phyloP scores from a whole-genome alignment of 345 rosid species.

The Murraya koenigii region DNA sequence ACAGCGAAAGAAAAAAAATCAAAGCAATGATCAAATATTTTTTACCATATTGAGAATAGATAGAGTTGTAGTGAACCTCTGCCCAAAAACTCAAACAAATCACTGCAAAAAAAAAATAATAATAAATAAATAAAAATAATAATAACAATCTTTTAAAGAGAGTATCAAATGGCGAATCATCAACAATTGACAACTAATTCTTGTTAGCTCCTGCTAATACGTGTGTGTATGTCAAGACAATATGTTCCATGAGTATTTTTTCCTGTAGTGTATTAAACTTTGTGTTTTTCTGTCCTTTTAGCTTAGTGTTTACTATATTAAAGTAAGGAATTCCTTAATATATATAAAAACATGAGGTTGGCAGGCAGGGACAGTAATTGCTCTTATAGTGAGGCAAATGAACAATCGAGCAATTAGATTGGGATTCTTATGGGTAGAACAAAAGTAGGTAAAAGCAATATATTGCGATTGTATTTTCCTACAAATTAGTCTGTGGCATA shows the following conservation, averaged over 20 bases:
- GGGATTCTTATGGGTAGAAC: background rate
- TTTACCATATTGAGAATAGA: conserved; percentile 64
- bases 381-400: background rate
- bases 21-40: background rate
- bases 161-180: background rate
- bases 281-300: no score
- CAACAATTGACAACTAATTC: no score
- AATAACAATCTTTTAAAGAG: background rate
- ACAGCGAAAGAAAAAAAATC: background rate
- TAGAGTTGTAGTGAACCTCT: conserved; percentile 97
- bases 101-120: conserved; percentile 45
- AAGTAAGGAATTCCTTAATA: background rate
- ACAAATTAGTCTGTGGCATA: background rate
- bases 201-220: background rate
- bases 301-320: no score
- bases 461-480: background rate
- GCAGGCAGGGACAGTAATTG: background rate
- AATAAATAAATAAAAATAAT: background rate
- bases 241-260: background rate
- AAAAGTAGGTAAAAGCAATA: background rate
- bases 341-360: background rate
- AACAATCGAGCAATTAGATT: background rate
- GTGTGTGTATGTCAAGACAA: background rate
- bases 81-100: conserved; percentile 95
- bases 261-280: no score